Evolutionary conservation across 2,329 filamentous ascomycete genomes (phyloP), one percentile per base, ranked within the genome.

Genomic region (Neoarthrinium moseri): DNA sequence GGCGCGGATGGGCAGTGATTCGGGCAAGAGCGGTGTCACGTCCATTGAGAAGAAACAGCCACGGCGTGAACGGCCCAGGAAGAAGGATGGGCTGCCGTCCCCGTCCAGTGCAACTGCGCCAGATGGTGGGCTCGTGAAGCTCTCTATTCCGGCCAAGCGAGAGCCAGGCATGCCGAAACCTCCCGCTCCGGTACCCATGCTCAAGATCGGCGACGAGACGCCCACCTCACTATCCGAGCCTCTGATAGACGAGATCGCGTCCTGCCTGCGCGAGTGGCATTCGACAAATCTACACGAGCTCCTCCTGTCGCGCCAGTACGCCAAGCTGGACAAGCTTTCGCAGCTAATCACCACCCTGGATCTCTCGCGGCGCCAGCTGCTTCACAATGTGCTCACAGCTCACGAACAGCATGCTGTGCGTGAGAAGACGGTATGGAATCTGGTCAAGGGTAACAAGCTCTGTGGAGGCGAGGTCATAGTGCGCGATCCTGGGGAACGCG

Each of bases 201-300:
- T 99, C 43, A 96, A 96, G 67, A 92, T 99, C 63, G 94, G 94
- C 48, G 94, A 99, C 61, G 94, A 99, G 71, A 96, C 91, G 2
- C 89, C 91, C 2, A 95, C 90, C 0, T 96, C 91, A 5, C 76
- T 81, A 13, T 84, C 88, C 7, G 95, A 99, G 64, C 94, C 94
- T 3, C 70, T 99, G 50, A 91, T 99, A 20, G 94, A 99, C 67
- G 94, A 99, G 66, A 97, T 99, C 57, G 91, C 94, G 12, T 96
- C 91, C 4, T 99, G 94, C 64, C 71, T 99, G 52, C 83, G 94
- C 56, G 94, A 99, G 77, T 99, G 94, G 95, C 92, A 99, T 70
- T 95, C 94, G 17, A 96, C 91, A 15, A 95, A 96, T 62, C 77
- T 99, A 13, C 95, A 99, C 69, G 90, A 95, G 63, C 76, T 97